Base-by-base conservation (phyloP, 148 eudicot genomes). In the Cornus suecica region DNA sequence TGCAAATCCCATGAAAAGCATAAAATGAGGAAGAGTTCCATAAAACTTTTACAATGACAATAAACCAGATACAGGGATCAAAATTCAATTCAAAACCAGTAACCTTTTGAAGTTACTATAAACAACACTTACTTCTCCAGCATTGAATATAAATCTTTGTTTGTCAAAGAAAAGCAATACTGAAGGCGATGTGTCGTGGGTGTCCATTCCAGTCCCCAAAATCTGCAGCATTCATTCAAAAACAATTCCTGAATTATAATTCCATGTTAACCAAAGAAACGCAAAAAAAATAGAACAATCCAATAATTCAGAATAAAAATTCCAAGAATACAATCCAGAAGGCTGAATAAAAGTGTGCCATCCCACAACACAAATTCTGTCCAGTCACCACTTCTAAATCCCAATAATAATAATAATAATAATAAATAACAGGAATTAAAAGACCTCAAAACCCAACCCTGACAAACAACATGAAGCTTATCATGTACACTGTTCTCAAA, bases 131-230 rank as follows among this genome's bases (percentile, higher is more conserved):
- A 92, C 98, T 90, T 94, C 98, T 77, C 98, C 98, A n/a, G 98
- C 98, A 84, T 94, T 94, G 61, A 94, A 94, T 65, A 94, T 88
- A 78, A 92, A 89, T 78, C 97, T 86, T 78, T 90, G 98, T 70
- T 89, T 87, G 85, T 94, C 98, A 72, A 94, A 94, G 85, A 92
- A 94, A 28, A 94, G 96, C 81, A 90, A 76, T 27, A 94, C 97
- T 14, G 98, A 89, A 52, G 98, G 93, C 8, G 92, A 85, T 54
- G 98, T 94, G 79, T 94, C 98, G 76, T 90, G 98, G 41, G 98
- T 94, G 84, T 94, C 98, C 98, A 94, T 89, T 70, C 98, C 98
- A 48, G 98, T 94, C 65, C 98, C 98, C 73, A 94, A 68, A 74
- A 94, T 83, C 98, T 94, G 90, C 64, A 80, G 51, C 26, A 66